Conservation (phyloP, 2,329 filamentous ascomycete genomes). For the Calonectria pteridis region DNA sequence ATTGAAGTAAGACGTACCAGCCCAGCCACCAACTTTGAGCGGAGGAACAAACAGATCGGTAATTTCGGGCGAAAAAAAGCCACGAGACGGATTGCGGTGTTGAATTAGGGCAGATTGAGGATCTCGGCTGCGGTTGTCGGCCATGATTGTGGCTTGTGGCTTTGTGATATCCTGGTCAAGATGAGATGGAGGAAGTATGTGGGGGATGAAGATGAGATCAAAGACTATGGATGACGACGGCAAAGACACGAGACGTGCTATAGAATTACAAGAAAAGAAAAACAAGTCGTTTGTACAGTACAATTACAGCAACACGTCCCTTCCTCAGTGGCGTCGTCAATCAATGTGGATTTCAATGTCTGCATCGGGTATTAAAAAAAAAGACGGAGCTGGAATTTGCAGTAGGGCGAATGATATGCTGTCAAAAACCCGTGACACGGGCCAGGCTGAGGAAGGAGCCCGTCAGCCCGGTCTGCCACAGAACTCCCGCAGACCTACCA, state of each 20-base stretch:
- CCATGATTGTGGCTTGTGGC: conserved; percentile 21
- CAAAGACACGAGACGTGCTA: not conserved
- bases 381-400: conserved; percentile 3
- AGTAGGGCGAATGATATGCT: conserved; percentile 20
- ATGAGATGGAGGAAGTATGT: not conserved
- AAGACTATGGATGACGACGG: not conserved
- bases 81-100: conserved; percentile 46
- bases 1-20: conserved; percentile 58
- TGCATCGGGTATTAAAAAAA: conserved; percentile 8
- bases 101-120: conserved; percentile 36
- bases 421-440: conserved; percentile 24
- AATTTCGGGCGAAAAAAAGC: conserved; percentile 58
- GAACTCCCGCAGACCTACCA: conserved; percentile 31
- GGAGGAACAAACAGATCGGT: conserved; percentile 62
- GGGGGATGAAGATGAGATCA: conserved; percentile 6
- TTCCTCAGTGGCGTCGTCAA: not conserved
- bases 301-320: conserved; percentile 18
- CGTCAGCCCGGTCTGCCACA: conserved; percentile 13
- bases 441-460: conserved; percentile 26
- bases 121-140: conserved; percentile 31
- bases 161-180: not conserved
- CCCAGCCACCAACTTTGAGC: conserved; percentile 69
- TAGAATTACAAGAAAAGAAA: conserved; percentile 36
- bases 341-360: conserved; percentile 7
- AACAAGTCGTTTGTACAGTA: not conserved